A percentile compares a stretch with the other conserved stretches of the same genome.
Evolutionary conservation across 1,284 basidiomycete genomes (phyloP).

Genomic region (Vanrija humicola): DNA sequence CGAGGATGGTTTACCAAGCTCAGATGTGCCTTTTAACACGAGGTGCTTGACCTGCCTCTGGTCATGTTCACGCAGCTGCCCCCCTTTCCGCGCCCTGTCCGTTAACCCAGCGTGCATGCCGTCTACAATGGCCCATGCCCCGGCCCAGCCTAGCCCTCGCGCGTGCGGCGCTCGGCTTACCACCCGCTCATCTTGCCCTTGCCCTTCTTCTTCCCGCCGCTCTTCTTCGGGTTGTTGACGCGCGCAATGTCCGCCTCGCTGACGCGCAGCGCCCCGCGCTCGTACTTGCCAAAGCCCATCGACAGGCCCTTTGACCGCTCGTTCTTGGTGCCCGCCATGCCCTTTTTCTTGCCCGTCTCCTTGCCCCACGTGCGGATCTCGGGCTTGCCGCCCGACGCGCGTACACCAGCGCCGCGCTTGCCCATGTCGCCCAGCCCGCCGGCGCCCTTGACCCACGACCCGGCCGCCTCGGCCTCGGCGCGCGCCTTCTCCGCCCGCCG

Average conservation of each 20-base stretch:
- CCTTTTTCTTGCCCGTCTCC: constrained; percentile 42
- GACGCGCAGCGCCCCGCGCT: constrained; percentile 42
- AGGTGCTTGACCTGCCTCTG: too few relatives aligned
- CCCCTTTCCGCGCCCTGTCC: too few relatives aligned
- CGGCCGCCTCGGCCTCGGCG: constrained; percentile 36
- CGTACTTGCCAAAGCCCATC: constrained; percentile 47
- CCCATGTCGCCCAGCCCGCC: constrained; percentile 42
- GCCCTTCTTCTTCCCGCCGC: constrained; percentile 1
- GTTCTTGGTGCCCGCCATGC: constrained; percentile 36
- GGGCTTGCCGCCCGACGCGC: constrained; percentile 7
- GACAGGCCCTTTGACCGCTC: constrained; percentile 41
- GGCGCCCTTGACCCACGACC: constrained; percentile 37
- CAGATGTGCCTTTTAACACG: too few relatives aligned
- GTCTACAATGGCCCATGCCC: not conserved
- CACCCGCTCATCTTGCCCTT: constrained; percentile 14
- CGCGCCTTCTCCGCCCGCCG: constrained; percentile 26
- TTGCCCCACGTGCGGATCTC: constrained; percentile 24
- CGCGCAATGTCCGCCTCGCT: constrained; percentile 40
- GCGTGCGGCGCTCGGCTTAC: not conserved
- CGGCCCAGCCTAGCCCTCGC: not conserved
- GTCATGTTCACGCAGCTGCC: too few relatives aligned
- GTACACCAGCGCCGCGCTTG: constrained; percentile 12
- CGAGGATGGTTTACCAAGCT: too few relatives aligned
- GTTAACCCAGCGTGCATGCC: too few relatives aligned
- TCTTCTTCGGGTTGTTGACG: constrained; percentile 17